Percentiles rank a stretch among this genome's conserved stretches.
Conservation (phyloP, 768 basidiomycete genomes). For the Porphyrellus cyaneotinctus region DNA sequence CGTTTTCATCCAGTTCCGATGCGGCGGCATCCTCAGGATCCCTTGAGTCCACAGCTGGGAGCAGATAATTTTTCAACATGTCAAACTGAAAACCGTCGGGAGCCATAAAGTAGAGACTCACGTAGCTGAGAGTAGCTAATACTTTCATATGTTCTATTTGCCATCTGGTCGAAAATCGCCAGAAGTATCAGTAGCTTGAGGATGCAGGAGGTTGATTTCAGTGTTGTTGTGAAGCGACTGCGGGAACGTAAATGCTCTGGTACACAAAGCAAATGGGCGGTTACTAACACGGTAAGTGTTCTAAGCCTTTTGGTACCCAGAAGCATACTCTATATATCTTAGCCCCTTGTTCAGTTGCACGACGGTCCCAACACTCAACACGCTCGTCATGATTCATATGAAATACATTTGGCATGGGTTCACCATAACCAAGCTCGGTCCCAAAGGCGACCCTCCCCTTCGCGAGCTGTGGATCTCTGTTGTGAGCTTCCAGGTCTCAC, state of each 20-base stretch:
- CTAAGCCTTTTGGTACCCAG: constrained; percentile 36
- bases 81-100: no score
- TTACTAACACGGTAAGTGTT: no score
- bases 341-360: constrained; percentile 35
- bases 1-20: background rate
- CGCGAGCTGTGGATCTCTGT: constrained; percentile 54
- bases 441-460: constrained; percentile 66
- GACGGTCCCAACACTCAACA: constrained; percentile 42
- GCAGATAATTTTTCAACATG: no score
- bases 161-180: no score
- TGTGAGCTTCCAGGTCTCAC: constrained; percentile 46
- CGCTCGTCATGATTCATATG: constrained; percentile 63
- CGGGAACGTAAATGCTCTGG: no score
- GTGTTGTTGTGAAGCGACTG: no score
- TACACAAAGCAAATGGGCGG: no score
- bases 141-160: no score
- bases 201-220: no score
- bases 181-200: no score
- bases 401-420: constrained; percentile 50
- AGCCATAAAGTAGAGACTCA: constrained; percentile 6
- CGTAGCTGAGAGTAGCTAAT: no score
- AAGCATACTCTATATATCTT: constrained; percentile 37
- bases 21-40: constrained; percentile 3
- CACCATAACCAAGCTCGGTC: constrained; percentile 6
- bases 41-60: constrained; percentile 3